Conservation (phyloP, 306 rosid genomes). For the Vigna reflexopilosa region DNA sequence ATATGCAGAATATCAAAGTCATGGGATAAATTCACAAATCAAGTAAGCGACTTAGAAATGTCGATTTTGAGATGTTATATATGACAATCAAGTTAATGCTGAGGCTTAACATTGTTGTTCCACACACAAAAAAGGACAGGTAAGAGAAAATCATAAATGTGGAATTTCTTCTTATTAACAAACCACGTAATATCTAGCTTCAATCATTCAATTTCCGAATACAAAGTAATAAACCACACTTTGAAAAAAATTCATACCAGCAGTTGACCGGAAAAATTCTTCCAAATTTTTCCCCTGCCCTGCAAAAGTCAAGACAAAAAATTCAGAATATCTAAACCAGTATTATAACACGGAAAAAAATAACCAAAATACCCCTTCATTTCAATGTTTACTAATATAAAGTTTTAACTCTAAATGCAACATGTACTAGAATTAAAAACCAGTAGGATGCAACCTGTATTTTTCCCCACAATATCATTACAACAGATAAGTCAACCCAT, state of each 20-base stretch:
- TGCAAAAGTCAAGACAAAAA: conserved; percentile 47
- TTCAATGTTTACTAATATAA: conserved; percentile 7
- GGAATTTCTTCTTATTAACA: conserved; percentile 1
- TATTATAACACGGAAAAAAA: conserved; percentile 16
- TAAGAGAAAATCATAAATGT: not conserved
- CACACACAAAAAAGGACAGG: not conserved
- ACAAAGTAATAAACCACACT: conserved; percentile 6
- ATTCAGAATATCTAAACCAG: conserved; percentile 29
- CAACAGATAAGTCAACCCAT: not conserved
- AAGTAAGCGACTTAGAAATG: not conserved
- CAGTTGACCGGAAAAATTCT: conserved; percentile 89
- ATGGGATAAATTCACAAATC: not conserved
- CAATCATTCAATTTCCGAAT: conserved; percentile 9
- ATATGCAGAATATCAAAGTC: not conserved
- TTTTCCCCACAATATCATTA: not conserved
- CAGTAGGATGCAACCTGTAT: conserved; percentile 6
- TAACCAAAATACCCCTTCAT: conserved; percentile 34
- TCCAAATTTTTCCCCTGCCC: conserved; percentile 83
- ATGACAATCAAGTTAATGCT: not conserved
- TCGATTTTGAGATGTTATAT: not conserved
- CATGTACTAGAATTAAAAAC: not conserved
- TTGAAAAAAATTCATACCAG: conserved; percentile 58
- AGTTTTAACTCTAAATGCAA: conserved; percentile 8
- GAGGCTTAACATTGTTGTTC: not conserved
- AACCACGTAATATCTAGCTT: not conserved